Percentiles rank a stretch among this genome's conserved stretches.
These are phyloP conservation scores for Inosperma sp. DNA, from an alignment of 768 basidiomycete species.

Conservation along the genomic window DNA sequence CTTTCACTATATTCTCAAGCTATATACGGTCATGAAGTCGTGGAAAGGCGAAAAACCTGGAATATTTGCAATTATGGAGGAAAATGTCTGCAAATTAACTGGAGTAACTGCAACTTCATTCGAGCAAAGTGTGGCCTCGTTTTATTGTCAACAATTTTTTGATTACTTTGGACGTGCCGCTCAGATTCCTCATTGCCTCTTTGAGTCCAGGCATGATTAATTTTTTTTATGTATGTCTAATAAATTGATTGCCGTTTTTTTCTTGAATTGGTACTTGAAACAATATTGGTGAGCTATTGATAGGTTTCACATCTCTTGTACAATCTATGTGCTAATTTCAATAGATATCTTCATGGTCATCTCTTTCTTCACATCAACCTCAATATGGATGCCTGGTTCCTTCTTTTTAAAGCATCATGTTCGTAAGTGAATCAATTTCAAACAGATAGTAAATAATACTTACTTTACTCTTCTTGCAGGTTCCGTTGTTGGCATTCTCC, in stretches of 20 bases:
- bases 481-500: no score
- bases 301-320: neutral
- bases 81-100: neutral
- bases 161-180: conserved; percentile 10
- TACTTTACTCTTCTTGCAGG: no score
- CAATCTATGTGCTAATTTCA: no score
- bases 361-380: no score
- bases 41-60: conserved; percentile 2
- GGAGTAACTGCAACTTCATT: neutral
- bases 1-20: neutral
- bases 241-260: neutral
- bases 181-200: conserved; percentile 4
- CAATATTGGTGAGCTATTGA: no score
- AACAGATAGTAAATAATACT: no score
- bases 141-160: conserved; percentile 11
- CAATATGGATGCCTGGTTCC: no score
- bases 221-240: neutral
- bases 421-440: no score
- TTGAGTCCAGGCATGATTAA: neutral
- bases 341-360: no score
- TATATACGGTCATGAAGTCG: neutral
- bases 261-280: no score
- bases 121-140: conserved; percentile 1
- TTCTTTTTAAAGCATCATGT: no score
- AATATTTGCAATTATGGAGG: neutral